phyloP scores from a whole-genome alignment of 805 yeast species.

The Yamadazyma kitorensis region DNA sequence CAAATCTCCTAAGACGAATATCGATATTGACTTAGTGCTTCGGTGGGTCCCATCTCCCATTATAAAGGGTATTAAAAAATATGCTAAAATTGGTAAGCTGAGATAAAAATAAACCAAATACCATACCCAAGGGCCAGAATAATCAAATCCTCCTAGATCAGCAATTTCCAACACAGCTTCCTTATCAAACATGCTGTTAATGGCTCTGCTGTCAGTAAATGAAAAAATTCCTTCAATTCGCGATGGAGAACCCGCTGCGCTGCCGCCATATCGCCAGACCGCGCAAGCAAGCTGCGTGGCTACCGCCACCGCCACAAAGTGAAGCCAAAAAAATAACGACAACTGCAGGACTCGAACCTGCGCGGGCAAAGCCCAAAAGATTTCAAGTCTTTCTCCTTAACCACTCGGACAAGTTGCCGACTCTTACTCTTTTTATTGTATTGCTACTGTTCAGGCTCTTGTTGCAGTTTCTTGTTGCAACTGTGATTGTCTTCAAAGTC shows the following conservation, averaged over 20 bases:
- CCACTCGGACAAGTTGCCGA: conserved; percentile 50
- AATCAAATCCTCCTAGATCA: conserved; percentile 7
- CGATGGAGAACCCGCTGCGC: too few species aligned
- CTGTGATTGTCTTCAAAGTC: too few species aligned
- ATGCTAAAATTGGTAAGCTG: conserved; percentile 35
- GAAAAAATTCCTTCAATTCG: too few species aligned
- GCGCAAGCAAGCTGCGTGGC: too few species aligned
- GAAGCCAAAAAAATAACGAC: conserved; percentile 34
- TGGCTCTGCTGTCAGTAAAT: too few species aligned
- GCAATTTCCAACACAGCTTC: too few species aligned
- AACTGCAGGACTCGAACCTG: conserved; percentile 51
- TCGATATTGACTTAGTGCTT: conserved; percentile 49
- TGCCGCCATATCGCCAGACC: too few species aligned
- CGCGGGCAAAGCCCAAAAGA: conserved; percentile 51
- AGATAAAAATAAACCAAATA: conserved; percentile 45
- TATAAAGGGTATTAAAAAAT: conserved; percentile 7
- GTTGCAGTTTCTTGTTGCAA: too few species aligned
- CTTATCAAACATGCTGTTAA: too few species aligned
- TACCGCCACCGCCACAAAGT: too few species aligned
- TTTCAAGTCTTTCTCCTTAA: conserved; percentile 48
- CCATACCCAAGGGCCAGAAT: conserved; percentile 41
- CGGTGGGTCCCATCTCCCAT: not conserved
- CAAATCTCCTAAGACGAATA: conserved; percentile 87
- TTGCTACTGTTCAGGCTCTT: too few species aligned
- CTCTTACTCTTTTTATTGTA: too few species aligned